Base-by-base conservation (phyloP, 2,329 filamentous ascomycete species). In the Zymoseptoria crescenta region DNA sequence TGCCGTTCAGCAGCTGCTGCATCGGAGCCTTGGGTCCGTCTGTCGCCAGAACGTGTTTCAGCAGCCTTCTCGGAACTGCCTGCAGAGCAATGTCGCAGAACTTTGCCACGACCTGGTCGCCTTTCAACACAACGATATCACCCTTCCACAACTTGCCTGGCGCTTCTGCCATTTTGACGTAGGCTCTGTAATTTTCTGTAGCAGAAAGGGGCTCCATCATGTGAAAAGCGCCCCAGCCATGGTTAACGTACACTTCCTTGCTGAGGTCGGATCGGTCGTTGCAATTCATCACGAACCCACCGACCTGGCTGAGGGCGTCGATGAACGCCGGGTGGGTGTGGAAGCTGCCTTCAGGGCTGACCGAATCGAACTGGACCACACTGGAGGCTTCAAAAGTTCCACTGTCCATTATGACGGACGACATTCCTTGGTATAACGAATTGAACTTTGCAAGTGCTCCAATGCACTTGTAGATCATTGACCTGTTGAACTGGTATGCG, bases 241-340 rank as follows among this genome's bases (percentile, higher is more conserved):
- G 72, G 7, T 72, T 75, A 50, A 74, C 65, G 54, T 64, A 74
- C 53, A 73, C 72, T 51, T 68, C 64, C 48, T 69, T 62, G 21
- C 64, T 61, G 2, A 69, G 65, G 52, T 74, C 62, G 7, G 60
- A 58, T 3, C 55, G 30, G 28, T 69, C 65, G 20, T 67, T 67
- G 3, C 66, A 35, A 68, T 64, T 64, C 62, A 62, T 60, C 21
- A 52, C 51, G 30, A 61, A 64, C 8, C 62, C 59, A 16, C 51
- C 71, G 1, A 74, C 57, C 52, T 75, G 73, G 28, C 69, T 69
- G 10, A 74, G 63, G 53, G 70, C 72, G 65, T 77, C 74, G 45
- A 75, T 75, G 56, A 67, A 72, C 5, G 64, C 65, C 7, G 59
- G 58, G 30, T 61, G 57, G 21, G 57, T 54, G 51, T 55, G 66